phyloP scores from a whole-genome alignment of 108 stramenopile genomes.

The Fragilariopsis cylindrus region DNA sequence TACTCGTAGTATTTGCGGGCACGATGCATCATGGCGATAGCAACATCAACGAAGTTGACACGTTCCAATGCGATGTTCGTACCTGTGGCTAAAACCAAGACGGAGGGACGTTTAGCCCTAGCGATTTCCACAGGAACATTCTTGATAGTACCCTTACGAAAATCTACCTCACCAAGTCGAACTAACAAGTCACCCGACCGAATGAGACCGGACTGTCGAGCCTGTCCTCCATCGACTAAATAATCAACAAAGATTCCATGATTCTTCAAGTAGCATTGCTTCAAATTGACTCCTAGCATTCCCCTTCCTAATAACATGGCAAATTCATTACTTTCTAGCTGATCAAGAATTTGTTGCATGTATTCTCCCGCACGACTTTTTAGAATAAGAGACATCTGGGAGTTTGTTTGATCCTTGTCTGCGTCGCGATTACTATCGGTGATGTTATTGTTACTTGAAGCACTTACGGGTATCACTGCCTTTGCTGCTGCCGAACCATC shows the following conservation, averaged over 20 bases:
- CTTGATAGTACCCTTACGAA: constrained; percentile 68
- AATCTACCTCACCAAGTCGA: constrained; percentile 65
- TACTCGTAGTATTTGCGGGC: constrained; percentile 22
- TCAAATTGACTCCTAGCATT: constrained; percentile 79
- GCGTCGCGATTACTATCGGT: constrained; percentile 1
- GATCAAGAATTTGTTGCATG: constrained; percentile 51
- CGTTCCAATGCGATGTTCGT: constrained; percentile 46
- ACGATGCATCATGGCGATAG: constrained; percentile 54
- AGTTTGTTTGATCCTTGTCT: constrained; percentile 16
- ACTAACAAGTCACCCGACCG: constrained; percentile 66
- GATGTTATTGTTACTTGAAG: constrained; percentile 8
- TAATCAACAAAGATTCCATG: constrained; percentile 83
- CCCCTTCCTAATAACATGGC: constrained; percentile 77
- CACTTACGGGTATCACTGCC: background rate
- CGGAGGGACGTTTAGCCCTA: constrained; percentile 59
- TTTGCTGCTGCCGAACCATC: background rate
- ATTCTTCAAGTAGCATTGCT: constrained; percentile 73
- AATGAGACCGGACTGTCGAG: constrained; percentile 65
- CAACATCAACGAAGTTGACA: constrained; percentile 53
- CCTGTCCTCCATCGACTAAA: constrained; percentile 71
- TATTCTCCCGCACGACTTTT: constrained; percentile 45
- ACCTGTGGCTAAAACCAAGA: constrained; percentile 61
- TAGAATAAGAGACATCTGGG: constrained; percentile 51
- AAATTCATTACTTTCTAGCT: constrained; percentile 60
- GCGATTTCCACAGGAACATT: constrained; percentile 69